A percentile compares a stretch with the other conserved stretches of the same genome.
Conservation (phyloP, 169 alveolate species). For the Cryptosporidium sp. region DNA sequence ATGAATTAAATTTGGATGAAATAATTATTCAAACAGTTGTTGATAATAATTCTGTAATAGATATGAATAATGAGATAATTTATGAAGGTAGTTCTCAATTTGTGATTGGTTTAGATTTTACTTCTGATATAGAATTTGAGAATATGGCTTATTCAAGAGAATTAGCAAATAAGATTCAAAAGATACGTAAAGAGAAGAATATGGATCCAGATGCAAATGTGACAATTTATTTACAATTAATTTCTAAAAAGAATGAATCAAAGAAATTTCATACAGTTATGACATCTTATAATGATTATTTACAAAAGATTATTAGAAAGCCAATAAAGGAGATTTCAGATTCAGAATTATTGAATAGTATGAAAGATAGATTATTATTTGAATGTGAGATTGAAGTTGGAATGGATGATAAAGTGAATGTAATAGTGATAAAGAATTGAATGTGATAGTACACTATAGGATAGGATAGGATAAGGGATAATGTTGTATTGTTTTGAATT, state of each 20-base stretch:
- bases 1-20: slow-evolving; percentile 85
- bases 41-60: slow-evolving; percentile 80
- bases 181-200: slow-evolving; percentile 81
- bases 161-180: slow-evolving; percentile 84
- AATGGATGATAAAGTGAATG: slow-evolving; percentile 27
- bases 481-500: too few relatives aligned
- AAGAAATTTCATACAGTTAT: slow-evolving; percentile 13
- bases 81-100: slow-evolving; percentile 80
- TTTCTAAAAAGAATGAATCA: neutral
- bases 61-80: slow-evolving; percentile 78
- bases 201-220: slow-evolving; percentile 75
- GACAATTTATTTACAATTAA: slow-evolving; percentile 13
- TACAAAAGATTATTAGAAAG: slow-evolving; percentile 47
- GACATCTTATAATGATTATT: slow-evolving; percentile 36
- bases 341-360: neutral
- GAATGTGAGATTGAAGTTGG: slow-evolving; percentile 41
- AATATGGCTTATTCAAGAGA: slow-evolving; percentile 84
- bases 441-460: too few relatives aligned
- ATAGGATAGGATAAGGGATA: too few relatives aligned
- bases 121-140: slow-evolving; percentile 82
- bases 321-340: neutral
- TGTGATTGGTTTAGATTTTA: slow-evolving; percentile 82
- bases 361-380: neutral
- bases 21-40: slow-evolving; percentile 76
- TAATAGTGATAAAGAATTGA: slow-evolving; percentile 13